These are phyloP conservation scores for Gliomastix tumulicola DNA, from an alignment of 2,329 filamentous ascomycete species.

Conservation along the genomic window DNA sequence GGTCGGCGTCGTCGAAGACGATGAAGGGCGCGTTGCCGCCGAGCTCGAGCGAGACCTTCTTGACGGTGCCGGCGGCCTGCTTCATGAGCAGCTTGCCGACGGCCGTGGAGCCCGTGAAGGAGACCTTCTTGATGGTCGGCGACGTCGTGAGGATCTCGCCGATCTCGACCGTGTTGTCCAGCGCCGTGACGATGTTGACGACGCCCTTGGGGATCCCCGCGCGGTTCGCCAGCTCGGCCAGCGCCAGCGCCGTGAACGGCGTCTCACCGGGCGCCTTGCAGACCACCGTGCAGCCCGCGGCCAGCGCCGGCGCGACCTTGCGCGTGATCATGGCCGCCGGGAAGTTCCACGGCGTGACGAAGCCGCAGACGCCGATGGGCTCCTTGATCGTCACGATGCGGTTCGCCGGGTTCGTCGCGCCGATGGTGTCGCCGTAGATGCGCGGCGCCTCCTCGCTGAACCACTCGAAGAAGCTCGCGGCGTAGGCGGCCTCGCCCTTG, in stretches of 20 bases:
- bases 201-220: constrained; percentile 89
- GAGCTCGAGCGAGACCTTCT: constrained; percentile 79
- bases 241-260: constrained; percentile 79
- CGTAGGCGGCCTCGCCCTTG: constrained; percentile 64
- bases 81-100: constrained; percentile 78
- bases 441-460: constrained; percentile 74
- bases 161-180: constrained; percentile 72
- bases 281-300: constrained; percentile 92
- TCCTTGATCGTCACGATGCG: constrained; percentile 74
- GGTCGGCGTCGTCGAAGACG: constrained; percentile 89
- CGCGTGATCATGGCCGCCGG: constrained; percentile 69
- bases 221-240: constrained; percentile 78
- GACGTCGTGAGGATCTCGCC: constrained; percentile 68
- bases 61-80: constrained; percentile 77
- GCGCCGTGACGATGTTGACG: constrained; percentile 78
- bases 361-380: constrained; percentile 74
- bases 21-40: constrained; percentile 96
- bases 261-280: constrained; percentile 89
- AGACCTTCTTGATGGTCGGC: constrained; percentile 77
- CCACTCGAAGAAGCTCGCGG: constrained; percentile 73
- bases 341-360: constrained; percentile 90
- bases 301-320: constrained; percentile 68
- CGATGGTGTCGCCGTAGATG: constrained; percentile 68
- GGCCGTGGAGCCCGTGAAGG: constrained; percentile 77
- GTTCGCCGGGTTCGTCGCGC: constrained; percentile 62